These are phyloP conservation scores for Eucalyptus viminalis DNA, from an alignment of 345 rosid species.

Conservation along the genomic window DNA sequence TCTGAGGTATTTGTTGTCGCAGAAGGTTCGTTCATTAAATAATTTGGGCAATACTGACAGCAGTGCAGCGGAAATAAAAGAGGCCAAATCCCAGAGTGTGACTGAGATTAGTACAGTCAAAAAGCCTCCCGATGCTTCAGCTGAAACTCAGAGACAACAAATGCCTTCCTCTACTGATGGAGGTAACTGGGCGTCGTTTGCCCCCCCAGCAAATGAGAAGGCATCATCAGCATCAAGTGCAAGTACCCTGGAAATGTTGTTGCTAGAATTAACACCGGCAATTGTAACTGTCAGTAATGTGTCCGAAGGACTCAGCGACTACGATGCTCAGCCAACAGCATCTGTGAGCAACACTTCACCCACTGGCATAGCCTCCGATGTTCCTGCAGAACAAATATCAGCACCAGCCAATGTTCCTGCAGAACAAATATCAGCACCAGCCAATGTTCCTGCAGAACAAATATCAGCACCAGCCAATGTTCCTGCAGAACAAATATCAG, in stretches of 20 bases:
- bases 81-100: slow-evolving; percentile 13
- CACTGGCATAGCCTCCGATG: neutral
- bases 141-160: neutral
- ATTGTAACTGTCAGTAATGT: slow-evolving; percentile 1
- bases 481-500: neutral
- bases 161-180: slow-evolving; percentile 5
- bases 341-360: neutral
- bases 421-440: neutral
- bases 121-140: slow-evolving; percentile 5
- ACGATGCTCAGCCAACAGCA: neutral
- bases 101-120: slow-evolving; percentile 10
- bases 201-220: slow-evolving; percentile 9
- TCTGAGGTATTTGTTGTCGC: neutral
- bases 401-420: neutral
- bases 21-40: slow-evolving; percentile 21
- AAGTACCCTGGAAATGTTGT: slow-evolving; percentile 46
- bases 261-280: slow-evolving; percentile 39
- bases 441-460: neutral
- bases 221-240: slow-evolving; percentile 11
- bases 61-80: slow-evolving; percentile 5
- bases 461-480: too few species aligned
- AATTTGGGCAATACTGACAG: neutral
- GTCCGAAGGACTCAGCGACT: neutral
- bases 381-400: neutral
- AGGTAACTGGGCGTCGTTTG: slow-evolving; percentile 11